Percentiles rank a stretch among this genome's conserved stretches.
Evolutionary conservation across 2,329 filamentous ascomycete species (phyloP).

Genomic region (Penicillium polonicum): DNA sequence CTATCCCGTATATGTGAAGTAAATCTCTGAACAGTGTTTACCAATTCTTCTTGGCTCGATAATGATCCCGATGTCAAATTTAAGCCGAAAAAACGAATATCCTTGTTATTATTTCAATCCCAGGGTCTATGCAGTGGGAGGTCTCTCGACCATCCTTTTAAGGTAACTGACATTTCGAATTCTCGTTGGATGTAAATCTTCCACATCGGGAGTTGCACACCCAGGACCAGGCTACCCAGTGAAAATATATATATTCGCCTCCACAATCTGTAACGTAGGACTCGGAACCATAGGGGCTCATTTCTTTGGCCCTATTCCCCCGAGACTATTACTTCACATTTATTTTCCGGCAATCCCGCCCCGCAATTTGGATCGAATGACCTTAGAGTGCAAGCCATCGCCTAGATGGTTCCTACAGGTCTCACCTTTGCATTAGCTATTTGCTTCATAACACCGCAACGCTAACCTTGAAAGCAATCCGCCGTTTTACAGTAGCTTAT

Average conservation of each 20-base stretch:
- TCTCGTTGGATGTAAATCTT: neutral
- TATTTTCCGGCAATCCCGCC: neutral
- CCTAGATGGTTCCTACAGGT: neutral
- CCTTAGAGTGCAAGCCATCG: neutral
- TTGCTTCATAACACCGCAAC: neutral
- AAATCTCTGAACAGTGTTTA: neutral
- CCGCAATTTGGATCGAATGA: neutral
- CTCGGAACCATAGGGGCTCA: neutral
- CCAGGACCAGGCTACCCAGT: neutral
- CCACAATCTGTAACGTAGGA: neutral
- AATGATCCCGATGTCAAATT: neutral
- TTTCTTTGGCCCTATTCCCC: neutral
- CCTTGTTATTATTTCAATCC: neutral
- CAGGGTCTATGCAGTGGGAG: neutral
- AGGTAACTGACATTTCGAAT: neutral
- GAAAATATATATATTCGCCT: neutral
- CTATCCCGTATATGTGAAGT: neutral
- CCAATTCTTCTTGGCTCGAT: neutral
- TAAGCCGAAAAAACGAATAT: neutral
- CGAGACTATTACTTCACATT: neutral
- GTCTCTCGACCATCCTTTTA: neutral
- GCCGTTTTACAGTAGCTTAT: neutral
- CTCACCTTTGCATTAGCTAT: neutral
- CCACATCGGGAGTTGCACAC: neutral
- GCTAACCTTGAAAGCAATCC: neutral